Evolutionary conservation across 108 stramenopile genomes (phyloP), one percentile per base, ranked within the genome.

Genomic region (Cyclotella baltica): DNA sequence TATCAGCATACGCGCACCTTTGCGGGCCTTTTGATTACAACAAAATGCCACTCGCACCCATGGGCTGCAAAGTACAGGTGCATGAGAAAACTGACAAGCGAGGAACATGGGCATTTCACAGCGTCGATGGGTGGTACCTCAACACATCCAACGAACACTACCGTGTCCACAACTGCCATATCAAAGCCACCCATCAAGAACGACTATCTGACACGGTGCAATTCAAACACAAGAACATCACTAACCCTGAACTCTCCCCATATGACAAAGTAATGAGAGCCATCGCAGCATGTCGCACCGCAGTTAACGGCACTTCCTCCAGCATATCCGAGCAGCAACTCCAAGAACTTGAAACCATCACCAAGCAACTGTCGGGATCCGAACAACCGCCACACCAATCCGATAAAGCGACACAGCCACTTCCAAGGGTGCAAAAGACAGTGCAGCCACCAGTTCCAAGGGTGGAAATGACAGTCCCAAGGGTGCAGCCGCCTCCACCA

Each of bases 1-100:
- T n/a, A n/a, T n/a, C n/a, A n/a, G n/a, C n/a, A n/a, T n/a, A n/a
- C n/a, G n/a, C n/a, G n/a, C n/a, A n/a, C 69, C 40, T 62, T 10
- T 35, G 46, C 50, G 75, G 75, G 33, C 43, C 30, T 3, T 75
- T 75, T 27, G 75, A 85, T 62, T 76, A 37, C 78, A 83, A 88
- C 58, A 20, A 51, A n/a, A 75, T 68, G 28, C 87, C n/a, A n/a
- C n/a, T n/a, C n/a, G n/a, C n/a, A n/a, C n/a, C n/a, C n/a, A n/a
- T n/a, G n/a, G n/a, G n/a, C n/a, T n/a, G n/a, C n/a, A n/a, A n/a
- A n/a, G n/a, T n/a, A n/a, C n/a, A n/a, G n/a, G n/a, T n/a, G n/a
- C n/a, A n/a, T n/a, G n/a, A n/a, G n/a, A n/a, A n/a, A n/a, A n/a
- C n/a, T n/a, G n/a, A n/a, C n/a, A n/a, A 85, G n/a, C 20, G 69